Evolutionary conservation across 768 basidiomycete species (phyloP).

Genomic region (Tylopilus vinaceipallidus): DNA sequence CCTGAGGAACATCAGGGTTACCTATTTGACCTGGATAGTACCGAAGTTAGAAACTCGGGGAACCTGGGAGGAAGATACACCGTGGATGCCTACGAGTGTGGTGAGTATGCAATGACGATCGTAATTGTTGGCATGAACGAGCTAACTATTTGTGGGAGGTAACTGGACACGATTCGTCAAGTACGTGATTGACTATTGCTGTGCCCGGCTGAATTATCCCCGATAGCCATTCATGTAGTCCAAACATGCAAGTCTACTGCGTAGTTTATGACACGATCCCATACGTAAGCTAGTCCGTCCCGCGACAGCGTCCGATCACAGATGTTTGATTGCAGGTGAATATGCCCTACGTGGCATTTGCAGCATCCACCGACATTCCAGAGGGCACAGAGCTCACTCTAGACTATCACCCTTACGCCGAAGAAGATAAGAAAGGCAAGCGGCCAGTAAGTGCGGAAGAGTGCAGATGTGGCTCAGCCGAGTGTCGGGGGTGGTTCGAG

Average conservation of each 20-base stretch:
- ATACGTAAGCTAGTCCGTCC: constrained; percentile 36
- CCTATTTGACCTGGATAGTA: constrained; percentile 63
- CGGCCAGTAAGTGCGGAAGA: constrained; percentile 26
- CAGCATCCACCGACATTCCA: constrained; percentile 46
- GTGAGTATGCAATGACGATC: constrained; percentile 33
- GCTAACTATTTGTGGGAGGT: constrained; percentile 37
- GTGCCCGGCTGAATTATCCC: constrained; percentile 2
- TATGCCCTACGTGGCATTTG: constrained; percentile 62
- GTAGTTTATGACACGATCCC: constrained; percentile 64
- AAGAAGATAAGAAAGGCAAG: constrained; percentile 25
- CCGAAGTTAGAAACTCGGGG: constrained; percentile 40
- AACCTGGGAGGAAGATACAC: constrained; percentile 40
- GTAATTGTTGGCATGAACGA: not conserved
- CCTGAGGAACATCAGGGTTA: constrained; percentile 42
- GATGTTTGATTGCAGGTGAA: constrained; percentile 41
- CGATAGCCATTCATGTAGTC: constrained; percentile 65
- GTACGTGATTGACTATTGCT: constrained; percentile 35
- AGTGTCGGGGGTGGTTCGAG: constrained; percentile 40
- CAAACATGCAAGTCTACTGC: constrained; percentile 55
- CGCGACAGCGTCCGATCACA: not conserved
- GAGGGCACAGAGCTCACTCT: constrained; percentile 58
- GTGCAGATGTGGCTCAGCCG: constrained; percentile 38
- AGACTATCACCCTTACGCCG: constrained; percentile 56
- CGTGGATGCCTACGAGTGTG: constrained; percentile 52
- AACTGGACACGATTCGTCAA: constrained; percentile 80